These are phyloP conservation scores for Eucalyptus leucophloia DNA, from an alignment of 345 rosid genomes.

Conservation along the genomic window DNA sequence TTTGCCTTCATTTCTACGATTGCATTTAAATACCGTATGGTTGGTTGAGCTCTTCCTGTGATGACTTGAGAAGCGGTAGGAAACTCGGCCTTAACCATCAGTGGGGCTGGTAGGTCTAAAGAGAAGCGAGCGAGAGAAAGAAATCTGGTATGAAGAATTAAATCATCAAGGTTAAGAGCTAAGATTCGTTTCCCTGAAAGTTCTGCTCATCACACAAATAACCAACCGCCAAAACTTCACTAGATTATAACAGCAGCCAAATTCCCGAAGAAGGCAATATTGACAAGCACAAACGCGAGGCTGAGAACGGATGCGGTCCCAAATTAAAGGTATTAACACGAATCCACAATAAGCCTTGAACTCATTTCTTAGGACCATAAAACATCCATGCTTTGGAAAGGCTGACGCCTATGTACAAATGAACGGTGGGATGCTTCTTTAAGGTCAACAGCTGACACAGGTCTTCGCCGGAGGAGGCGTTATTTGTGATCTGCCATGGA, in stretches of 20 bases:
- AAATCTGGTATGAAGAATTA: neutral
- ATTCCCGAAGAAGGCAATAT: neutral
- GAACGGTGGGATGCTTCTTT: slow-evolving; percentile 41
- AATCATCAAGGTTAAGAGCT: neutral
- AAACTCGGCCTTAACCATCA: neutral
- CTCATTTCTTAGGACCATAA: slow-evolving; percentile 55
- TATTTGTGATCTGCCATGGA: slow-evolving; percentile 16
- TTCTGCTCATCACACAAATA: neutral
- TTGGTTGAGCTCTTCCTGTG: neutral
- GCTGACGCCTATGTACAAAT: slow-evolving; percentile 28
- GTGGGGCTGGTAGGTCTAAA: neutral
- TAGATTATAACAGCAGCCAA: neutral
- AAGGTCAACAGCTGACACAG: slow-evolving; percentile 69
- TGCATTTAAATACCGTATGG: neutral
- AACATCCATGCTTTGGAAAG: slow-evolving; percentile 65
- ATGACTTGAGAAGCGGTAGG: neutral
- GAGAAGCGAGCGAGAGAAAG: neutral
- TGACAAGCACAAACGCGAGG: neutral
- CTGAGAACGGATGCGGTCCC: neutral
- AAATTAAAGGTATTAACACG: slow-evolving; percentile 44
- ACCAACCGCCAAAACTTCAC: neutral
- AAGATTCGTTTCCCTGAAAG: neutral
- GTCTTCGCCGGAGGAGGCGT: slow-evolving; percentile 72
- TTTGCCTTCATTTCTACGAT: neutral
- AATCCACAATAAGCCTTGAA: slow-evolving; percentile 94